Conservation (phyloP, 116 monocot species). For the Trichopus zeylanicus region DNA sequence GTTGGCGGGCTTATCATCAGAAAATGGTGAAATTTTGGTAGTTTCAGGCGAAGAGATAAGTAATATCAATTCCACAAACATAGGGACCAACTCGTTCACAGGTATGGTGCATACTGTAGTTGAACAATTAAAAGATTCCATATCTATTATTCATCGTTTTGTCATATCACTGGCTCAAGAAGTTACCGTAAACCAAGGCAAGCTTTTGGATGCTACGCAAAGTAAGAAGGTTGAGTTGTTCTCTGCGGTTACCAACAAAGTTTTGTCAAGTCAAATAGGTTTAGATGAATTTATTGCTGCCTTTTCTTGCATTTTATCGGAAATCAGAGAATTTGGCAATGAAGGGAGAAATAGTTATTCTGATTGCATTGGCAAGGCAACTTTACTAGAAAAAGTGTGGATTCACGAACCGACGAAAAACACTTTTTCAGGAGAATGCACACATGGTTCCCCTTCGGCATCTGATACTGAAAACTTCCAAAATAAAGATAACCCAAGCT, state of each 20-base stretch:
- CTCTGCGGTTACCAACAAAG: slow-evolving; percentile 42
- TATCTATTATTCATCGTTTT: slow-evolving; percentile 56
- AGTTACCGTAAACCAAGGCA: slow-evolving; percentile 13
- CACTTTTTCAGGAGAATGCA: slow-evolving; percentile 8
- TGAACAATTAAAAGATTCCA: too few relatives aligned
- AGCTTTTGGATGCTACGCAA: slow-evolving; percentile 11
- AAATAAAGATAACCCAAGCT: slow-evolving; percentile 20
- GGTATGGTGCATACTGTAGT: too few relatives aligned
- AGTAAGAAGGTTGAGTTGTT: slow-evolving; percentile 41
- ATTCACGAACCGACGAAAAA: slow-evolving; percentile 28
- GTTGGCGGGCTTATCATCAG: slow-evolving; percentile 37
- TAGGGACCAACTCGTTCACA: too few relatives aligned
- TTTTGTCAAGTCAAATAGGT: slow-evolving; percentile 23
- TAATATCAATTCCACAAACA: too few relatives aligned
- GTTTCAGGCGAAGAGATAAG: too few relatives aligned
- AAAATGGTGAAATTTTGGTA: too few relatives aligned
- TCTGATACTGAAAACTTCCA: slow-evolving; percentile 29
- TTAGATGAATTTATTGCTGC: slow-evolving; percentile 40
- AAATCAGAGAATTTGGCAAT: slow-evolving; percentile 30
- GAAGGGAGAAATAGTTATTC: slow-evolving; percentile 35
- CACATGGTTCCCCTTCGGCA: slow-evolving; percentile 18
- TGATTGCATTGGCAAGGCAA: slow-evolving; percentile 66
- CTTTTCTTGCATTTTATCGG: slow-evolving; percentile 43
- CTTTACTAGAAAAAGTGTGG: slow-evolving; percentile 47
- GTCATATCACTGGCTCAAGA: slow-evolving; percentile 28